Evolutionary conservation across 257 asterid species (phyloP).

Genomic region (Ehretia macrophylla): DNA sequence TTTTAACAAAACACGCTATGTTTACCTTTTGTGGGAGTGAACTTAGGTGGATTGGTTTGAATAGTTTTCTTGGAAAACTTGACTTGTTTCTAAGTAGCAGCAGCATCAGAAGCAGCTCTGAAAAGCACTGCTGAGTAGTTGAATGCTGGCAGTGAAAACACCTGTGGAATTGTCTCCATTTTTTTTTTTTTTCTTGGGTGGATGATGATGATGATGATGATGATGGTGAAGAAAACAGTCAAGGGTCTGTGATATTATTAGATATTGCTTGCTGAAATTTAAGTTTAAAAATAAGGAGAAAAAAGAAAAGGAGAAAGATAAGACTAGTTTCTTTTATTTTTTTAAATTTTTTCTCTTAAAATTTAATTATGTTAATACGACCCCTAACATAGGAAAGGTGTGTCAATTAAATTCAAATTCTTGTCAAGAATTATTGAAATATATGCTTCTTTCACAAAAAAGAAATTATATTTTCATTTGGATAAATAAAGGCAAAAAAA

Average conservation of each 20-base stretch:
- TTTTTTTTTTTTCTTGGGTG: not conserved
- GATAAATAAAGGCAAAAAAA: too few relatives aligned
- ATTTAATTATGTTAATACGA: too few relatives aligned
- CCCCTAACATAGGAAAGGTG: too few relatives aligned
- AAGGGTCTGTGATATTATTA: not conserved
- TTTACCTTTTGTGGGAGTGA: conserved; percentile 23
- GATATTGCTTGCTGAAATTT: not conserved
- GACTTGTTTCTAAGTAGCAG: conserved; percentile 17
- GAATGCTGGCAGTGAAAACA: conserved; percentile 13
- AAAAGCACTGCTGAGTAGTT: conserved; percentile 19
- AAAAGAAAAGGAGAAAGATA: not conserved
- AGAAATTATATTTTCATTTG: too few relatives aligned
- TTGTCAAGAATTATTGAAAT: too few relatives aligned
- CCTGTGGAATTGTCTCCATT: conserved; percentile 5
- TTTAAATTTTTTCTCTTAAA: too few relatives aligned
- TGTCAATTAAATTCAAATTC: too few relatives aligned
- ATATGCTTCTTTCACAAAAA: too few relatives aligned
- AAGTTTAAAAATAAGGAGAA: too few relatives aligned
- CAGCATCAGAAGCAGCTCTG: conserved; percentile 18
- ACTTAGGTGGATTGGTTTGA: conserved; percentile 22
- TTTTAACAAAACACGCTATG: too few relatives aligned
- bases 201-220: not conserved
- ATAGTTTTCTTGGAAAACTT: conserved; percentile 16
- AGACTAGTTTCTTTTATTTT: too few relatives aligned
- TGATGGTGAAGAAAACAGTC: too few relatives aligned